Conservation (phyloP, 2,329 filamentous ascomycete species). For the Claviceps spartinae region DNA sequence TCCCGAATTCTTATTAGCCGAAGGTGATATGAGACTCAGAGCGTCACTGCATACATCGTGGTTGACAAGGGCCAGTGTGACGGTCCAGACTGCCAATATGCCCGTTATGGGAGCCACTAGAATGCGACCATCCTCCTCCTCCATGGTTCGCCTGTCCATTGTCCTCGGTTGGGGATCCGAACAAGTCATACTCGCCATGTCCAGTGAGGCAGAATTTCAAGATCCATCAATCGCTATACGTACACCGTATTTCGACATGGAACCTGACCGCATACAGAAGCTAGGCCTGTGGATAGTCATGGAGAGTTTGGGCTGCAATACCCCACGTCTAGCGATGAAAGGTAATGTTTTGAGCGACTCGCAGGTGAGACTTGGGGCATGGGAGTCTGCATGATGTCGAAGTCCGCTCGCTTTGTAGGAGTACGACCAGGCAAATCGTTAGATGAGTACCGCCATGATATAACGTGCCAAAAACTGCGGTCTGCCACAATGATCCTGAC, state of each 20-base stretch:
- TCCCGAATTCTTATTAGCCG: conserved; percentile 37
- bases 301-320: conserved; percentile 55
- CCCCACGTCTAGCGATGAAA: conserved; percentile 29
- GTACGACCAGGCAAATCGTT: neutral
- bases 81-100: conserved; percentile 17
- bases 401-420: neutral
- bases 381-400: conserved; percentile 19
- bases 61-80: conserved; percentile 42
- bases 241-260: conserved; percentile 61
- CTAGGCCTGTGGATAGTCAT: conserved; percentile 67
- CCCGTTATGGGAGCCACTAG: conserved; percentile 11
- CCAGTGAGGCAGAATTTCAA: conserved; percentile 59
- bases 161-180: conserved; percentile 61
- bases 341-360: conserved; percentile 40
- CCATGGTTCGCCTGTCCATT: conserved; percentile 52
- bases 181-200: conserved; percentile 49
- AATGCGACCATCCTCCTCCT: conserved; percentile 29
- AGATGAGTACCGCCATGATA: neutral
- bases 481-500: neutral
- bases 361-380: conserved; percentile 27
- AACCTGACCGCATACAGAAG: conserved; percentile 40
- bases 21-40: conserved; percentile 26
- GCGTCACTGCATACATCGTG: conserved; percentile 26
- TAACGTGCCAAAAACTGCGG: neutral
- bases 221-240: conserved; percentile 54